Evolutionary conservation across 148 eudicot species (phyloP).

Genomic region (Diospyros kaki): DNA sequence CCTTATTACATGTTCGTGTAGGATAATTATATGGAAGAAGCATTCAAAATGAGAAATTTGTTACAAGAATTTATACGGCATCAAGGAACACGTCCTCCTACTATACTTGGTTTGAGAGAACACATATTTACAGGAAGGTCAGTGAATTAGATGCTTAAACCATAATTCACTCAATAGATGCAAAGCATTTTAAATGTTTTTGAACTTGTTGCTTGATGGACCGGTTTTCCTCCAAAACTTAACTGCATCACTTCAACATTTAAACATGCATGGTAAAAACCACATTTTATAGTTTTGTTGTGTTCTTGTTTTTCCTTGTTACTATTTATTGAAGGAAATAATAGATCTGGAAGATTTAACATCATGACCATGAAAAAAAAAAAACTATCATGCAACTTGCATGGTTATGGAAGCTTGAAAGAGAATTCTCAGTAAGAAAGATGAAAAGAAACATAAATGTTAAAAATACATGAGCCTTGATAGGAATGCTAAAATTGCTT

Average conservation of each 20-base stretch:
- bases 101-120: conserved; percentile 92
- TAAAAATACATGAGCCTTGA: too few relatives aligned
- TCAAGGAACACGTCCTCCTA: conserved; percentile 50
- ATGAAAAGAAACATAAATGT: too few relatives aligned
- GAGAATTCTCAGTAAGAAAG: too few relatives aligned
- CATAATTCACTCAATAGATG: background rate
- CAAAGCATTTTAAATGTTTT: background rate
- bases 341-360: too few relatives aligned
- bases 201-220: background rate
- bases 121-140: conserved; percentile 98
- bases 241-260: background rate
- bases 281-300: too few relatives aligned
- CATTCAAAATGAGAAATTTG: conserved; percentile 84
- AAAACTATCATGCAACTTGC: too few relatives aligned
- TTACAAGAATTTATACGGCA: conserved; percentile 74
- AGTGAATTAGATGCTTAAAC: conserved; percentile 15
- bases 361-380: too few relatives aligned
- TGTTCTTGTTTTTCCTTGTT: too few relatives aligned
- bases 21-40: conserved; percentile 98
- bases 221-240: background rate
- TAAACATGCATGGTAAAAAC: background rate
- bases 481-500: too few relatives aligned
- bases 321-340: too few relatives aligned
- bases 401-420: too few relatives aligned
- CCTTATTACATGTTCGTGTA: conserved; percentile 24